A percentile compares a stretch with the other conserved stretches of the same genome.
Evolutionary conservation across 352 stramenopile species (phyloP).

Genomic region (Saprolegnia parasitica): DNA sequence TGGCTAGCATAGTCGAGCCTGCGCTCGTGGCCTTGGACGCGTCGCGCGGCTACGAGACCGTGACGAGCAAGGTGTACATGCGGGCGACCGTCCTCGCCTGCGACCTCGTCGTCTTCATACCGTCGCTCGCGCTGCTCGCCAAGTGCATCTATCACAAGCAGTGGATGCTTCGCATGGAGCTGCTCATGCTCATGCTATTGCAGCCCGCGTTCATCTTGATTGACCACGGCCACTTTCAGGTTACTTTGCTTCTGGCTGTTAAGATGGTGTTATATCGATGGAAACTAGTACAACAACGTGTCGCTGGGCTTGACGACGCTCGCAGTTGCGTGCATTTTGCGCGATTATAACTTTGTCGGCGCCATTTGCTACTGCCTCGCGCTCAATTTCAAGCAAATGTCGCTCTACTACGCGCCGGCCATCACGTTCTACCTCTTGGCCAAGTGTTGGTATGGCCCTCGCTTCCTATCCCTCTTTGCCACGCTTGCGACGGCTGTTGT

Average conservation of each 20-base stretch:
- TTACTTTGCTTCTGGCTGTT: constrained; percentile 24
- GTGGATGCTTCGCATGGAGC: constrained; percentile 54
- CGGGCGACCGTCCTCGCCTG: constrained; percentile 88
- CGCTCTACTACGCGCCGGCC: constrained; percentile 95
- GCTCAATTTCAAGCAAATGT: constrained; percentile 99
- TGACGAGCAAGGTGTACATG: constrained; percentile 88
- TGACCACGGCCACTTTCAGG: constrained; percentile 98
- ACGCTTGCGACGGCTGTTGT: constrained; percentile 87
- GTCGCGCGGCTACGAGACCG: constrained; percentile 82
- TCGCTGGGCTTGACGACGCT: constrained; percentile 90
- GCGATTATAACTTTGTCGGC: constrained; percentile 72
- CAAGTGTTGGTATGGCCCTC: constrained; percentile 65
- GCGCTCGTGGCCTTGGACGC: constrained; percentile 73
- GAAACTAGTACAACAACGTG: constrained; percentile 93
- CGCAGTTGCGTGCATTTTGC: constrained; percentile 60
- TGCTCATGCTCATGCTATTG: constrained; percentile 69
- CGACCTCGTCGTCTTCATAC: constrained; percentile 91
- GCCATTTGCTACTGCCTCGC: constrained; percentile 89
- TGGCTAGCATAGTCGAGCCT: constrained; percentile 77
- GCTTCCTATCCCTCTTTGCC: constrained; percentile 39
- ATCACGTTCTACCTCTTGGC: constrained; percentile 92
- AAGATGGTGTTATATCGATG: not conserved
- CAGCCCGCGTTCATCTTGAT: constrained; percentile 92
- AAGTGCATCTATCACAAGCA: constrained; percentile 46
- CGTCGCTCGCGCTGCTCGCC: constrained; percentile 44